Evolutionary conservation across 345 rosid genomes (phyloP), one percentile per base, ranked within the genome.

Genomic region (Brassica rapa): DNA sequence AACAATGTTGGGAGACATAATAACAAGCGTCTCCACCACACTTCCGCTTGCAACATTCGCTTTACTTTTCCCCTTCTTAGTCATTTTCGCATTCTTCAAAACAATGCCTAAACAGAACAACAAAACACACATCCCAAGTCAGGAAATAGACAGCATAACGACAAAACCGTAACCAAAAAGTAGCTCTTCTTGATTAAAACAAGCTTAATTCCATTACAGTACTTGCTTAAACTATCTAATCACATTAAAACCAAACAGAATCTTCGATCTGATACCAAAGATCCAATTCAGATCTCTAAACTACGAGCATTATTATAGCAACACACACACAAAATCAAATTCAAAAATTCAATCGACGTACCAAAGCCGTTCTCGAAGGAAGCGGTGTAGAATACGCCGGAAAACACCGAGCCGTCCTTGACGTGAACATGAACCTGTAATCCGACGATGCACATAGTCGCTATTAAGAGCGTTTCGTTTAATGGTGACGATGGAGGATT

Each of bases 361-460:
- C 94, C 90, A 29, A 79, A 85, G n/a, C 78, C 89, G 63, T 86
- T 83, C 29, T 88, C 91, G 66, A 88, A 77, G 74, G 93, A 92
- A 53, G 94, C 94, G 65, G 98, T 89, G 84, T 88, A 86, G 81
- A 90, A 89, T 71, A 84, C 76, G 16, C 98, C 98, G 46, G 96
- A 89, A 46, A 81, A 90, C 41, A 89, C 86, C 39, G 98, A 90
- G 57, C 97, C 97, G 66, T 94, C 95, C 77, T 80, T 88, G 79
- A 90, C 82, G 73, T 90, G 89, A 37, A 90, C 97, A 43, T 94
- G 93, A 76, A 89, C 98, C 4, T 88, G 91, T 74, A 85, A 82
- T 63, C 91, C 98, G 82, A 92, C 82, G 64, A 94, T 83, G 79
- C 87, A 80, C 89, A 88, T 83, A 39, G 93, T 90, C 4, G 92